phyloP scores from a whole-genome alignment of 208 protist species.

The Angomonas ambiguus region DNA sequence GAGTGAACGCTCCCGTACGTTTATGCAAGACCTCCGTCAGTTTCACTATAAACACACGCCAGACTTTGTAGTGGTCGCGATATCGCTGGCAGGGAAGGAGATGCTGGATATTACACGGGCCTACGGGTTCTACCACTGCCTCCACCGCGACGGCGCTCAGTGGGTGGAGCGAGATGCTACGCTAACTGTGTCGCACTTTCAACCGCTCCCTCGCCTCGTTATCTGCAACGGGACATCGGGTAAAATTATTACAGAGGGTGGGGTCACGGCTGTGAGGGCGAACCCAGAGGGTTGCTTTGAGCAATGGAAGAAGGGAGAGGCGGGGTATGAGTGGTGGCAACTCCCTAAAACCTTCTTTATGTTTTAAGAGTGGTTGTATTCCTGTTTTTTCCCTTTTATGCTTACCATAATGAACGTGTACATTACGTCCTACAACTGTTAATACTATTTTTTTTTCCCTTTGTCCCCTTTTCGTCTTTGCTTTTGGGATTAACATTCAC shows the following conservation, averaged over 20 bases:
- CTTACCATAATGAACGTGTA: background rate
- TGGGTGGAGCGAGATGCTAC: slow-evolving; percentile 69
- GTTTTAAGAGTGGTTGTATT: background rate
- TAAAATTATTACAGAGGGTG: slow-evolving; percentile 53
- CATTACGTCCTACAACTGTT: background rate
- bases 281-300: slow-evolving; percentile 62
- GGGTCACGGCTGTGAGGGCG: slow-evolving; percentile 56
- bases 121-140: slow-evolving; percentile 81
- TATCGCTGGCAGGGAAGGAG: slow-evolving; percentile 62
- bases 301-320: slow-evolving; percentile 40
- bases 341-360: slow-evolving; percentile 25
- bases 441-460: background rate
- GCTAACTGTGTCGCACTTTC: slow-evolving; percentile 36
- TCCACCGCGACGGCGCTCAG: slow-evolving; percentile 62
- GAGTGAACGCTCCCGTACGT: slow-evolving; percentile 52
- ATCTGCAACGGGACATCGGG: slow-evolving; percentile 67
- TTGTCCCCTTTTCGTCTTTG: too few relatives aligned
- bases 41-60: slow-evolving; percentile 52
- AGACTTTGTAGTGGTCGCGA: slow-evolving; percentile 68
- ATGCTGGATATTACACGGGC: slow-evolving; percentile 59
- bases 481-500: too few relatives aligned
- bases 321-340: slow-evolving; percentile 37
- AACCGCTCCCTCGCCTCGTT: slow-evolving; percentile 55
- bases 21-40: slow-evolving; percentile 51
- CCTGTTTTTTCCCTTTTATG: background rate